Evolutionary conservation across 1,139 yeast genomes (phyloP).

Genomic region (Saccharomycopsis crataegensis): DNA sequence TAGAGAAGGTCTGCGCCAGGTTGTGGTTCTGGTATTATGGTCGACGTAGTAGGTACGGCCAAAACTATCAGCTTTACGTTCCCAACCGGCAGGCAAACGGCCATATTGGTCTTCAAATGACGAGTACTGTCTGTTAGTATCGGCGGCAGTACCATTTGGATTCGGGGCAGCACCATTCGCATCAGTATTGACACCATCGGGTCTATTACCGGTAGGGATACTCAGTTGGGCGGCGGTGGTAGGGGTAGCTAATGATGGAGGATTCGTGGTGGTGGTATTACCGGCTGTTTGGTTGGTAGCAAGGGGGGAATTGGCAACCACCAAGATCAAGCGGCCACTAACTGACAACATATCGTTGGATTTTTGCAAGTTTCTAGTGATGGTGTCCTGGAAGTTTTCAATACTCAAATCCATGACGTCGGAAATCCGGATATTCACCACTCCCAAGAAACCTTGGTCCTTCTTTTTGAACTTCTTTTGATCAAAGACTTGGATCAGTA

Average conservation of each 20-base stretch:
- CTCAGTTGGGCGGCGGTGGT: background rate
- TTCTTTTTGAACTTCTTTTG: slow-evolving; percentile 96
- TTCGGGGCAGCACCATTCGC: background rate
- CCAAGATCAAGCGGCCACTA: slow-evolving; percentile 83
- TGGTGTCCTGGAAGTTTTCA: slow-evolving; percentile 64
- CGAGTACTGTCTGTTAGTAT: slow-evolving; percentile 57
- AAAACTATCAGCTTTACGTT: slow-evolving; percentile 91
- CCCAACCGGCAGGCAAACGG: slow-evolving; percentile 98
- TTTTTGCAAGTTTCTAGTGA: slow-evolving; percentile 85
- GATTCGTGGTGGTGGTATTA: slow-evolving; percentile 21
- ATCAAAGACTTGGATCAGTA: slow-evolving; percentile 92
- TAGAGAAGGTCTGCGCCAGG: slow-evolving; percentile 93
- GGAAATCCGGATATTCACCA: slow-evolving; percentile 82
- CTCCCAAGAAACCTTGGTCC: slow-evolving; percentile 98
- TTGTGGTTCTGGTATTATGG: slow-evolving; percentile 94
- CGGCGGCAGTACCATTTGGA: background rate
- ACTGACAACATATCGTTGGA: slow-evolving; percentile 89
- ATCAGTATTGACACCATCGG: slow-evolving; percentile 17
- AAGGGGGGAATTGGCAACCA: slow-evolving; percentile 36
- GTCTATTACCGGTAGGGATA: slow-evolving; percentile 16
- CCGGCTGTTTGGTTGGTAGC: slow-evolving; percentile 22
- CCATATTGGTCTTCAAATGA: slow-evolving; percentile 97
- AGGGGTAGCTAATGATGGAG: background rate
- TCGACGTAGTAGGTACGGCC: slow-evolving; percentile 98
- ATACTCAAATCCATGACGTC: slow-evolving; percentile 75